Conservation (phyloP, 805 yeast species). For the Priceomyces carsonii region DNA sequence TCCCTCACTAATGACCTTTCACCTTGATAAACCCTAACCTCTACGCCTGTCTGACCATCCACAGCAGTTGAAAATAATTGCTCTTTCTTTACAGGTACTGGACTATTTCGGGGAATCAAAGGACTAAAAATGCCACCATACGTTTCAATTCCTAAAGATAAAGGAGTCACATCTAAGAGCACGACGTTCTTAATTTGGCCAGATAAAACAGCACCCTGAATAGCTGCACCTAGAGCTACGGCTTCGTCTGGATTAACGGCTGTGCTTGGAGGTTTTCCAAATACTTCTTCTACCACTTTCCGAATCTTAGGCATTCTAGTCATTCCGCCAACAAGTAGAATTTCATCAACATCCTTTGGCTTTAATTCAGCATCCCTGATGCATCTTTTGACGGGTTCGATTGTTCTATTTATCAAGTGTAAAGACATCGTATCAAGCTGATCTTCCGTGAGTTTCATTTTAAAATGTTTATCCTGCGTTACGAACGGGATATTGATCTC, state of each 20-base stretch:
- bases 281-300: conserved; percentile 56
- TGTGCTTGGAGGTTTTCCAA: conserved; percentile 66
- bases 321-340: conserved; percentile 85
- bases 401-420: conserved; percentile 64
- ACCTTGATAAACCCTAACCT: conserved; percentile 77
- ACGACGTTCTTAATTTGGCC: conserved; percentile 82
- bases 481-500: conserved; percentile 72
- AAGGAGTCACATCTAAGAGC: conserved; percentile 78
- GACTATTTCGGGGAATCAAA: conserved; percentile 72
- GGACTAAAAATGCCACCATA: conserved; percentile 85
- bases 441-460: conserved; percentile 58
- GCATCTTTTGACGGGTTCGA: conserved; percentile 74
- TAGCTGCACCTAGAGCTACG: conserved; percentile 89
- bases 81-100: conserved; percentile 74
- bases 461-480: conserved; percentile 59
- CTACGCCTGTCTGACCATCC: conserved; percentile 83
- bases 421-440: conserved; percentile 68
- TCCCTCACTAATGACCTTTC: conserved; percentile 78
- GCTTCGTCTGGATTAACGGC: conserved; percentile 89
- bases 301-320: conserved; percentile 85
- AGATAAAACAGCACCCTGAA: conserved; percentile 83
- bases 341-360: conserved; percentile 68
- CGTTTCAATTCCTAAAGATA: conserved; percentile 81
- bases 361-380: conserved; percentile 71
- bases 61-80: conserved; percentile 80